A percentile compares a stretch with the other conserved stretches of the same genome.
These are phyloP conservation scores for Lactifluus pinguis DNA, from an alignment of 768 basidiomycete species.

Conservation along the genomic window DNA sequence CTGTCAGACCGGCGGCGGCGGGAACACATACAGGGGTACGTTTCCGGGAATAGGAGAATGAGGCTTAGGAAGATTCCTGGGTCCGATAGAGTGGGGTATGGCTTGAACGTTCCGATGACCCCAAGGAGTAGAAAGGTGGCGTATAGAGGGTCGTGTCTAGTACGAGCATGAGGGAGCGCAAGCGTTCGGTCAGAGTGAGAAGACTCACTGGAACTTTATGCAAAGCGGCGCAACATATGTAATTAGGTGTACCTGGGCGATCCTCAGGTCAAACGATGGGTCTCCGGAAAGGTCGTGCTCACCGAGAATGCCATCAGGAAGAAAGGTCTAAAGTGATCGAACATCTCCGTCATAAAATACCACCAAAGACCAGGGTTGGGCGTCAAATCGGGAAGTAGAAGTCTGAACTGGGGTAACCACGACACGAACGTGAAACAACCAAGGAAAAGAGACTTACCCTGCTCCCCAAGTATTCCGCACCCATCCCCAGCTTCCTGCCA, in stretches of 20 bases:
- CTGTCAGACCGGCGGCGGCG: too few species aligned
- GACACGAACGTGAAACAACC: background rate
- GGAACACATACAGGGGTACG: constrained; percentile 56
- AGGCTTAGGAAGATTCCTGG: constrained; percentile 79
- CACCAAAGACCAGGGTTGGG: constrained; percentile 95
- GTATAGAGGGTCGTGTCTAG: constrained; percentile 77
- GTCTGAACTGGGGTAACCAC: constrained; percentile 32
- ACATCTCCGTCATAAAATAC: constrained; percentile 99
- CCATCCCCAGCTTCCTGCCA: constrained; percentile 60
- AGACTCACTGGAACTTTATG: constrained; percentile 76
- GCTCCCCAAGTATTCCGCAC: constrained; percentile 76
- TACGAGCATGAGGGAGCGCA: background rate
- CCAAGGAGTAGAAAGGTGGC: constrained; percentile 70
- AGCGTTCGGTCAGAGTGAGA: background rate
- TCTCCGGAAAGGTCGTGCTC: constrained; percentile 23
- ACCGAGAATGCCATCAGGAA: constrained; percentile 94
- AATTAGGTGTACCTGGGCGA: constrained; percentile 58
- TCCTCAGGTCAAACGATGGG: background rate
- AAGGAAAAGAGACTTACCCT: constrained; percentile 40
- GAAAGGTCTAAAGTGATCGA: constrained; percentile 93
- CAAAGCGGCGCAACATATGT: constrained; percentile 81
- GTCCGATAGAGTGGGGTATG: constrained; percentile 87
- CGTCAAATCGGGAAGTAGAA: constrained; percentile 80
- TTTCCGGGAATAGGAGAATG: constrained; percentile 75
- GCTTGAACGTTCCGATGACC: constrained; percentile 76